phyloP scores from a whole-genome alignment of 1,284 basidiomycete species.

The Chondrostereum purpureum region DNA sequence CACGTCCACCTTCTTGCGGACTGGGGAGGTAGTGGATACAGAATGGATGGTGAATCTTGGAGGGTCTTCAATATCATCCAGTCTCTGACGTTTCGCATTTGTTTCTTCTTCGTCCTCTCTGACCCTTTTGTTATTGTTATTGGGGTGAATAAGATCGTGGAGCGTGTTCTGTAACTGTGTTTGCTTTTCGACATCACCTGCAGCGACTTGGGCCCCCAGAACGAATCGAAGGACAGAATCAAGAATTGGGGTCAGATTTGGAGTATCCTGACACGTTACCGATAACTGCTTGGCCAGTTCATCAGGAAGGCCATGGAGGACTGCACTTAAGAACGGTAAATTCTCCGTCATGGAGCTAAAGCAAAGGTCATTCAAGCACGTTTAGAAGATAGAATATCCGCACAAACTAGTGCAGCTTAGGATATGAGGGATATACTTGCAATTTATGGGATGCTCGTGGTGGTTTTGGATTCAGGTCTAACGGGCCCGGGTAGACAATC shows the following conservation, averaged over 20 bases:
- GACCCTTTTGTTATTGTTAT: conserved; percentile 14
- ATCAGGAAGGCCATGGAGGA: not conserved
- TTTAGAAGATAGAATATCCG: no score
- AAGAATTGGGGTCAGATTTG: not conserved
- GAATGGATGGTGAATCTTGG: conserved; percentile 50
- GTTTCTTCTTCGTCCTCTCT: conserved; percentile 8
- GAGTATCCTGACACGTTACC: no score
- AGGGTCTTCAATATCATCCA: conserved; percentile 24
- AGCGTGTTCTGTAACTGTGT: conserved; percentile 13
- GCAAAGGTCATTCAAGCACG: no score
- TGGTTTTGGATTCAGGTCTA: no score
- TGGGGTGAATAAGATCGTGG: conserved; percentile 8
- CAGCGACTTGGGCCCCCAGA: not conserved
- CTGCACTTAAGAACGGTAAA: not conserved
- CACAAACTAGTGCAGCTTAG: no score
- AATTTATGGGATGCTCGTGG: no score
- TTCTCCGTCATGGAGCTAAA: conserved; percentile 4
- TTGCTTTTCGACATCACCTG: conserved; percentile 14
- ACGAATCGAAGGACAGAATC: conserved; percentile 1
- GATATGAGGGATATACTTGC: no score
- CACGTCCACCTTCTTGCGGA: conserved; percentile 65
- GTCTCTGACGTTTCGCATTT: conserved; percentile 17
- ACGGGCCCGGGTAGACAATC: no score
- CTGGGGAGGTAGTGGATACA: conserved; percentile 57
- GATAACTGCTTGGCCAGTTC: not conserved